Conservation (phyloP, 129 eudicot species). For the Flaveria robusta region DNA sequence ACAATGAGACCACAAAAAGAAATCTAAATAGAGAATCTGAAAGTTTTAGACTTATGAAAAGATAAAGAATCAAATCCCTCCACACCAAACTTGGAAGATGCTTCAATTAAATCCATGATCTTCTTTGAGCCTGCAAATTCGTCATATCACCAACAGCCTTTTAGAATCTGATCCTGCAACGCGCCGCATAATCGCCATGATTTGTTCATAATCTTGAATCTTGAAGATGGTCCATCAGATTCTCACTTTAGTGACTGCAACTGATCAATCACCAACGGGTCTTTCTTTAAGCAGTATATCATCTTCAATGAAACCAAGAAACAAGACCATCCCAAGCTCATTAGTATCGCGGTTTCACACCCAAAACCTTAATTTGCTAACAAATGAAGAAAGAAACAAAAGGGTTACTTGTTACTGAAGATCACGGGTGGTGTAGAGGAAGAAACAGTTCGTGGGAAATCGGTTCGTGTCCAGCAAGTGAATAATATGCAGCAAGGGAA, state of each 20-base stretch:
- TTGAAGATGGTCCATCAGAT: not conserved
- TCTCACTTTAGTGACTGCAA: not conserved
- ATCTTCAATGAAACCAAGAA: slow-evolving; percentile 16
- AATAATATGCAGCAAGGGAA: slow-evolving; percentile 79
- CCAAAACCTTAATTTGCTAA: not conserved
- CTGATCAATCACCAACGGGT: not conserved
- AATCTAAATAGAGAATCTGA: not conserved
- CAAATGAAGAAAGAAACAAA: slow-evolving; percentile 17
- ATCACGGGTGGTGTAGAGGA: slow-evolving; percentile 46
- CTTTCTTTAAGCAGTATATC: slow-evolving; percentile 21
- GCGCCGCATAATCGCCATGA: not conserved
- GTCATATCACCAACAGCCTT: not conserved
- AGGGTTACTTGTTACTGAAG: slow-evolving; percentile 27
- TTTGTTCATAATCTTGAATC: not conserved
- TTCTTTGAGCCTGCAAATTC: not conserved
- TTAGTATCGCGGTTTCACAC: slow-evolving; percentile 1
- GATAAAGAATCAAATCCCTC: not conserved
- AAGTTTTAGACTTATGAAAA: slow-evolving; percentile 1
- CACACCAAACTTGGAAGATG: not conserved
- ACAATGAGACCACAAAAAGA: slow-evolving; percentile 18
- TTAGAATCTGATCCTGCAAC: slow-evolving; percentile 7
- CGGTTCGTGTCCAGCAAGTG: slow-evolving; percentile 88
- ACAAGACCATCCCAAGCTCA: slow-evolving; percentile 16
- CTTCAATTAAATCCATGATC: not conserved
- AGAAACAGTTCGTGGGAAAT: slow-evolving; percentile 65